phyloP scores from a whole-genome alignment of 2,329 filamentous ascomycete genomes.

The Dothideomycetes sp. region DNA sequence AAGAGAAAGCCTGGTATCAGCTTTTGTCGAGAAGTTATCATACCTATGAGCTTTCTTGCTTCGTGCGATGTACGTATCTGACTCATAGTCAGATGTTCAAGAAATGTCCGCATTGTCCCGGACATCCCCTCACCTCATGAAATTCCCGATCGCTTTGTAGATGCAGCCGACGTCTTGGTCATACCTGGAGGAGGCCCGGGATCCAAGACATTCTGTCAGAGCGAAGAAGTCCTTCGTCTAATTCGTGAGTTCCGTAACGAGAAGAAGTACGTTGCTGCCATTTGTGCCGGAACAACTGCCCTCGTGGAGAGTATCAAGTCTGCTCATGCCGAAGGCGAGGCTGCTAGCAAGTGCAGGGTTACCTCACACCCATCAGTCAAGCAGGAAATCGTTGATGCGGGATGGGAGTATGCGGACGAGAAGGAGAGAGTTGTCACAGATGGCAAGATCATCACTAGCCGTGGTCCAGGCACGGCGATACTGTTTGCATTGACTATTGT shows the following conservation, averaged over 20 bases:
- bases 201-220: conserved; percentile 27
- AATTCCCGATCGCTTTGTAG: conserved; percentile 14
- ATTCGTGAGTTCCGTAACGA: conserved; percentile 24
- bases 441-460: conserved; percentile 26
- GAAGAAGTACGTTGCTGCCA: conserved; percentile 28
- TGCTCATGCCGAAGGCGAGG: conserved; percentile 11
- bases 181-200: conserved; percentile 31
- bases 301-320: conserved; percentile 23
- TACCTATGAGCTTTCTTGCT: not conserved
- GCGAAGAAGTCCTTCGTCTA: conserved; percentile 21
- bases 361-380: conserved; percentile 31
- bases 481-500: conserved; percentile 31
- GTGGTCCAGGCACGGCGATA: conserved; percentile 32
- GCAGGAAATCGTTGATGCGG: conserved; percentile 22
- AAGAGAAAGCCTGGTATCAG: too few species aligned
- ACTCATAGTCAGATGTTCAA: conserved; percentile 24
- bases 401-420: conserved; percentile 30
- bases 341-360: conserved; percentile 21
- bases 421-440: conserved; percentile 28
- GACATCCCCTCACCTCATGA: conserved; percentile 23
- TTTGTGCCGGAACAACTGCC: conserved; percentile 32
- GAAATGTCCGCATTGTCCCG: conserved; percentile 29
- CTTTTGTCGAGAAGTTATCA: too few species aligned
- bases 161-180: conserved; percentile 27
- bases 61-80: not conserved